Evolutionary conservation across 345 rosid species (phyloP).

Genomic region (Geranium rotundifolium): DNA sequence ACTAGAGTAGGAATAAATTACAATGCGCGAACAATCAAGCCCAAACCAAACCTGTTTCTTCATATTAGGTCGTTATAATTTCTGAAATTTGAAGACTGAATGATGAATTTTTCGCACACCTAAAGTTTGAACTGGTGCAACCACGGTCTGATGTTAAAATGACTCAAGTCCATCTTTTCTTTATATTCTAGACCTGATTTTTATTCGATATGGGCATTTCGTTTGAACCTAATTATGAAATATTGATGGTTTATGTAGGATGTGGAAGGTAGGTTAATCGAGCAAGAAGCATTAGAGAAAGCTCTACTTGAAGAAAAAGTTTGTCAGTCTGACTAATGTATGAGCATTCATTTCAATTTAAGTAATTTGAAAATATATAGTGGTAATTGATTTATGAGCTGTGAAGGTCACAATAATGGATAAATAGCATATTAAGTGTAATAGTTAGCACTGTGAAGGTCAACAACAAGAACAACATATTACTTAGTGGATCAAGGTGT

Average conservation of each 20-base stretch:
- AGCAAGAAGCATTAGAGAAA: conserved; percentile 78
- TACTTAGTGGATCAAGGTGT: no score
- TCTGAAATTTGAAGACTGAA: conserved; percentile 37
- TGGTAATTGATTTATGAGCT: no score
- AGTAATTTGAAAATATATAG: no score
- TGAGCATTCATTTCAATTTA: no score
- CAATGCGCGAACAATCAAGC: neutral
- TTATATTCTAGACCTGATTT: neutral
- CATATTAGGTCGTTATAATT: neutral
- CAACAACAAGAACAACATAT: no score
- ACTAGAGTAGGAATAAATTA: no score
- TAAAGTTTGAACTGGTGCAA: conserved; percentile 68
- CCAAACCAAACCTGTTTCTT: neutral
- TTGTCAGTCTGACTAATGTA: no score
- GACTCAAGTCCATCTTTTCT: conserved; percentile 44
- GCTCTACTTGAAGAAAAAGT: conserved; percentile 84
- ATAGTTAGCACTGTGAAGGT: no score
- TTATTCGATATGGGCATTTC: neutral
- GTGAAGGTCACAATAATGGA: no score
- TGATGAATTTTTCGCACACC: conserved; percentile 52
- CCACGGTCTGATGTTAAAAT: conserved; percentile 75
- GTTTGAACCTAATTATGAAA: neutral
- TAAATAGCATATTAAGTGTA: no score
- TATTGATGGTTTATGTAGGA: conserved; percentile 31
- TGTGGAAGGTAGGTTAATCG: conserved; percentile 65